Evolutionary conservation across 2,329 filamentous ascomycete species (phyloP), one percentile per base, ranked within the genome.

Genomic region (Lasiodiplodia theobromae): DNA sequence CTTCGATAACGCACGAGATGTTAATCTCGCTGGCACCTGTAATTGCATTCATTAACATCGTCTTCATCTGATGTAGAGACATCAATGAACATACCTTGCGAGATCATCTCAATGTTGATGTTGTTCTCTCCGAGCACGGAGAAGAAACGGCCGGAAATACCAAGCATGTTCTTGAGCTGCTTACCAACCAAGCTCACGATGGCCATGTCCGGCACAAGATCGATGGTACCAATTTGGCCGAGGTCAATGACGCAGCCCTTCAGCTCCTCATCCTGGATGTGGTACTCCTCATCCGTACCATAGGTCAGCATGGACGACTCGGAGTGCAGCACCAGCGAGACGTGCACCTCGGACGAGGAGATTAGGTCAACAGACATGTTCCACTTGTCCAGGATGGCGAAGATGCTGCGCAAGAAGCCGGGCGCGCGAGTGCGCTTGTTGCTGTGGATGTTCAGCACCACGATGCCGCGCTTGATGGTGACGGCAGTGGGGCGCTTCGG

Each of bases 81-180:
- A 76, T 8, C 6, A 44, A 3, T 85, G 18, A 11, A 74, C 85
- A 76, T 85, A 95, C 96, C 96, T 83, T 99, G 96, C 28, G 93
- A 97, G 73, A 99, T 99, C 96, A 99, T 99, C 83, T 99, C 96
- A 74, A 99, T 93, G 79, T 99, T 99, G 77, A 99, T 90, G 74
- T 92, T 92, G 78, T 97, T 92, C 77, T 97, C 92, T 53, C 96
- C 96, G 21, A 99, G 85, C 1, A 94, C 96, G 58, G 92, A 93
- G 81, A 99, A 98, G 92, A 99, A 98, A 74, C 88, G 90, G 34
- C 96, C 96, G 8, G 92, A 92, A 71, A 99, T 93, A 71, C 96
- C 96, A 68, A 85, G 80, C 94, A 98, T 97, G 80, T 97, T 96
- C 85, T 97, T 97, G 90, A 99, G 93, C 81, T 98, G 93, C 70